Base-by-base conservation (phyloP, 169 alveolate species). In the Eimeria tenella region DNA sequence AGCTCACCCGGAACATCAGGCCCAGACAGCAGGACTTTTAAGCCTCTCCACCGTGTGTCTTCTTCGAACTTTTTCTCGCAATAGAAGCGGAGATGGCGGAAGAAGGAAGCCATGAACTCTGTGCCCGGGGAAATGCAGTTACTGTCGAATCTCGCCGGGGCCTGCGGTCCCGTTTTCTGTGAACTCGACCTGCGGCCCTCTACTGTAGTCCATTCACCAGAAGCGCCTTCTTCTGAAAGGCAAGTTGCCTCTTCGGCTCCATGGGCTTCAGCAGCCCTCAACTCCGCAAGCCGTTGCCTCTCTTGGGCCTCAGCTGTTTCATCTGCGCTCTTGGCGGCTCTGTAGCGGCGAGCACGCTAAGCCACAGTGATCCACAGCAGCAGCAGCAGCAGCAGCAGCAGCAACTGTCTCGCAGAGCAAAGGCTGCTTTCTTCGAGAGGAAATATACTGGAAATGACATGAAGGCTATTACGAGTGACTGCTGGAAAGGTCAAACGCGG, bases 101-200 rank as follows among this genome's bases (percentile, higher is more conserved):
- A 96, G 84, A 97, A 97, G 89, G 98, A 98, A 88, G 97, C 96
- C 99, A 99, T 99, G 95, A 99, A 99, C 88, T 99, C 99, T 13
- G 99, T 99, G 58, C 99, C 99, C 19, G 99, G 99, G 13, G 99
- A 99, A 89, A 99, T 99, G 91, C 98, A 98, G 96, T 99, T 99
- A 93, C 99, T 98, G 96, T 99, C 99, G 99, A 99, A 94, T 11
- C 23, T 97, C 81, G 94, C 92, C 95, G 58, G 56, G 1, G 19
- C 52, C 71, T 8, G 49, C 63, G 31, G 23, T 13, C 58, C 58
- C 25, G 58, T 58, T 60, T 7, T 21, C 90, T 31, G 9, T 1
- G 53, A 11, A 42, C 42, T 25, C n/a, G 49, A 95, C 84, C 68
- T 17, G 19, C 65, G n/a, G 11, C 90, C 60, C 23, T 79, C 53